Evolutionary conservation across 2,329 filamentous ascomycete genomes (phyloP), one percentile per base, ranked within the genome.

Genomic region (Nigrograna mackinnonii): DNA sequence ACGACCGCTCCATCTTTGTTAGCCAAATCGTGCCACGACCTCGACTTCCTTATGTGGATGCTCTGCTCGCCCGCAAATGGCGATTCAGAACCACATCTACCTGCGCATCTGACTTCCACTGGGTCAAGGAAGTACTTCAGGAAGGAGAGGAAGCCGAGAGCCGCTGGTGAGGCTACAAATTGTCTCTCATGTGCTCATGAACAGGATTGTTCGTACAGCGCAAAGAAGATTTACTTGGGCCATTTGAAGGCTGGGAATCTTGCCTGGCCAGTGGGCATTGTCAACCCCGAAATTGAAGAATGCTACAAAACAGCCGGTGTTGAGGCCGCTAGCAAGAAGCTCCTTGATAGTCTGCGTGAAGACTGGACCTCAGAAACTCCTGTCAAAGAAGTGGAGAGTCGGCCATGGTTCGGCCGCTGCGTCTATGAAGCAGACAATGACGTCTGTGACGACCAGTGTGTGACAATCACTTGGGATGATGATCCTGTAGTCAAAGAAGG

Each of bases 21-120:
- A 21, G 96, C 92, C 3, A 99, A 97, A 70, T 95, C 89, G 45
- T 97, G 94, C 56, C 94, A 99, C 60, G 94, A 99, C 57, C 88
- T 99, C 37, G 94, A 99, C 62, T 83, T 97, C 43, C 72, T 97
- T 4, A 75, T 97, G 13, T 99, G 94, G 94, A 73, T 97, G 35
- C 78, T 97, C 9, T 92, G 86, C 61, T 89, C 88, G 1, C 88
- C 89, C 0, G 67, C 79, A 0, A 58, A 61, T 2, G 55, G 62
- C 70, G 49, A 53, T 20, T 49, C 65, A 5, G 67, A 74, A 12
- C 79, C 86, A 0, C 91, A 96, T 66, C 75, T 92, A 1, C 92
- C 92, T 0, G 78, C 82, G 5, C 81, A 78, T 1, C 78, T 97
- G n/a, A 80, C 83, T 1, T 96, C 91, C 0, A 79, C 79, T 0